phyloP scores from a whole-genome alignment of 148 eudicot species.

The Suaeda aralocaspica region DNA sequence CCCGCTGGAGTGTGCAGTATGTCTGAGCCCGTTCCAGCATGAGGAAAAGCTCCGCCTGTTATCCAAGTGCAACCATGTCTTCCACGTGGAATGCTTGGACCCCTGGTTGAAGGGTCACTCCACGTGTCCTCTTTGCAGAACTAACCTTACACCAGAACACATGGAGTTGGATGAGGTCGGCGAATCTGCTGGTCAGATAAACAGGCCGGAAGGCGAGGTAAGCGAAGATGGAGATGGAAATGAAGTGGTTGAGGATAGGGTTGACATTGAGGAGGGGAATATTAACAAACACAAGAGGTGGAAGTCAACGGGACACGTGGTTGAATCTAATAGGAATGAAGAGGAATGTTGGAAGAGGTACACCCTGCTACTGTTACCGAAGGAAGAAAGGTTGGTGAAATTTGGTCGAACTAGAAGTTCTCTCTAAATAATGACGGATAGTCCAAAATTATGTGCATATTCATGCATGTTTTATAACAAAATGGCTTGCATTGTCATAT shows the following conservation, averaged over 20 bases:
- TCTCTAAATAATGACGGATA: too few species aligned
- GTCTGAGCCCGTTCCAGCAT: constrained; percentile 27
- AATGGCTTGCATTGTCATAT: too few species aligned
- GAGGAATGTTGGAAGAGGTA: constrained; percentile 41
- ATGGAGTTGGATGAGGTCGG: constrained; percentile 7
- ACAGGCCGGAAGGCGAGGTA: constrained; percentile 10
- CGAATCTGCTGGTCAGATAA: neutral
- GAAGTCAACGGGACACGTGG: constrained; percentile 54
- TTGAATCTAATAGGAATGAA: constrained; percentile 31
- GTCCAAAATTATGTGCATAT: too few species aligned
- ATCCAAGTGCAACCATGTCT: constrained; percentile 42
- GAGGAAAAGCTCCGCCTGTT: constrained; percentile 30
- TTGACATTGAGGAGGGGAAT: constrained; percentile 21
- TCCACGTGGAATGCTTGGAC: constrained; percentile 17
- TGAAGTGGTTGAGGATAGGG: constrained; percentile 17
- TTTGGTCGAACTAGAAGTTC: constrained; percentile 19
- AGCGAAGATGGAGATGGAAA: constrained; percentile 31
- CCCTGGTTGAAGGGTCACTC: constrained; percentile 29
- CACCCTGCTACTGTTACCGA: constrained; percentile 45
- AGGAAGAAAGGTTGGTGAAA: constrained; percentile 37
- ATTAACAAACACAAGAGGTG: constrained; percentile 35
- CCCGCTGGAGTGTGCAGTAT: constrained; percentile 35
- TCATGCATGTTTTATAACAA: too few species aligned
- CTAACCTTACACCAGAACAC: neutral
- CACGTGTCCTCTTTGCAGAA: constrained; percentile 23